Conservation (phyloP, 179 eudicot genomes). For the Corrigiola litoralis region DNA sequence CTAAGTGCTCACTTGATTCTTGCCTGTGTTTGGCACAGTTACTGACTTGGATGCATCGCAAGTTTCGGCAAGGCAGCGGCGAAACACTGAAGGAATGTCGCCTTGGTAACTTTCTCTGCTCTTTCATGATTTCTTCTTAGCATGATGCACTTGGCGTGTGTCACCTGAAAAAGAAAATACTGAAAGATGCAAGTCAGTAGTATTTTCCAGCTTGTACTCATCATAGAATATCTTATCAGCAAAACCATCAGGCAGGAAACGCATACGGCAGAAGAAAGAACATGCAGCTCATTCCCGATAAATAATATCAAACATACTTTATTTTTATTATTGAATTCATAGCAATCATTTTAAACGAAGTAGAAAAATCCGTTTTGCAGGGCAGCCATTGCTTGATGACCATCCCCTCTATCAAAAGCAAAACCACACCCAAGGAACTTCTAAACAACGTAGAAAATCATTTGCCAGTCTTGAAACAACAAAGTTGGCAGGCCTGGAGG, state of each 20-base stretch:
- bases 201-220: background rate
- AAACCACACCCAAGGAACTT: slow-evolving; percentile 36
- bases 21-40: slow-evolving; percentile 48
- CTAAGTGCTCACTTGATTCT: slow-evolving; percentile 2
- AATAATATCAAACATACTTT: too few species aligned
- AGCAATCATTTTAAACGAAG: background rate
- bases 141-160: background rate
- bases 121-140: background rate
- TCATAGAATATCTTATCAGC: background rate
- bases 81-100: slow-evolving; percentile 62
- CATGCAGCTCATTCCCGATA: too few species aligned
- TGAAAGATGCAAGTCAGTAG: slow-evolving; percentile 1
- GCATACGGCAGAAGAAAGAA: background rate
- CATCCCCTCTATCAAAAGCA: slow-evolving; percentile 45
- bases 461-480: slow-evolving; percentile 54
- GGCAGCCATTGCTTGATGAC: slow-evolving; percentile 53
- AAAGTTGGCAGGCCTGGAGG: slow-evolving; percentile 38
- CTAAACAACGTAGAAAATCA: slow-evolving; percentile 47
- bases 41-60: slow-evolving; percentile 95
- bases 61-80: slow-evolving; percentile 55
- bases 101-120: slow-evolving; percentile 38
- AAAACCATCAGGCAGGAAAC: background rate
- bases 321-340: background rate
- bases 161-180: background rate
- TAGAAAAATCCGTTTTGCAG: slow-evolving; percentile 41